Percentiles rank a stretch among this genome's conserved stretches.
Evolutionary conservation across 495 filamentous ascomycete species (phyloP).

Genomic region (Daldinia concentrica): DNA sequence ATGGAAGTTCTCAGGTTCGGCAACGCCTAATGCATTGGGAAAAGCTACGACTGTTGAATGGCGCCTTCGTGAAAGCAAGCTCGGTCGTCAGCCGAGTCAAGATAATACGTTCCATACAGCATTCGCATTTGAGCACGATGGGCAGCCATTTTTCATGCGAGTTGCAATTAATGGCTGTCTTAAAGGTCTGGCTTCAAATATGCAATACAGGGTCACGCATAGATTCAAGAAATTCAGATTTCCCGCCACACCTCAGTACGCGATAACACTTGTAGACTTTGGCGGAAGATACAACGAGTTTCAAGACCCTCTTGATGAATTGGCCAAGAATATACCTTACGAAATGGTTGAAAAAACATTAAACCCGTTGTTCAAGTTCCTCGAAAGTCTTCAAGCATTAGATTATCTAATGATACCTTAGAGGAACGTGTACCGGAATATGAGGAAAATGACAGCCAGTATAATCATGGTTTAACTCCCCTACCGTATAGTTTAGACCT

Average conservation of each 20-base stretch:
- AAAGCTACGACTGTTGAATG: neutral
- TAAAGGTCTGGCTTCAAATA: neutral
- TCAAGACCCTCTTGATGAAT: neutral
- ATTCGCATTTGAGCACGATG: neutral
- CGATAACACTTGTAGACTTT: neutral
- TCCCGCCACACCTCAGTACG: neutral
- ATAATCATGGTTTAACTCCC: too few relatives aligned
- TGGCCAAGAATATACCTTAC: neutral
- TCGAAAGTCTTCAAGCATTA: neutral
- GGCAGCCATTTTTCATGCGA: neutral
- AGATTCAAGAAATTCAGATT: neutral
- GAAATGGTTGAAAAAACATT: neutral
- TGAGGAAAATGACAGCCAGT: too few relatives aligned
- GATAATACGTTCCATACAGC: neutral
- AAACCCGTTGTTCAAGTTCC: neutral
- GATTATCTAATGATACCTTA: neutral
- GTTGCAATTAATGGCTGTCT: neutral
- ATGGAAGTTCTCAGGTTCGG: neutral
- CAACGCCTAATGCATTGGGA: neutral
- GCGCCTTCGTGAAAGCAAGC: neutral
- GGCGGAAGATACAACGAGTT: neutral
- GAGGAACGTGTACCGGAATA: too few relatives aligned
- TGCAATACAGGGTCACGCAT: neutral
- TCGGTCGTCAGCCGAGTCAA: neutral
- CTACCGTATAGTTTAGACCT: too few relatives aligned